A percentile compares a stretch with the other conserved stretches of the same genome.
phyloP scores from a whole-genome alignment of 805 yeast species.

The Alloascoidea hylecoeti region DNA sequence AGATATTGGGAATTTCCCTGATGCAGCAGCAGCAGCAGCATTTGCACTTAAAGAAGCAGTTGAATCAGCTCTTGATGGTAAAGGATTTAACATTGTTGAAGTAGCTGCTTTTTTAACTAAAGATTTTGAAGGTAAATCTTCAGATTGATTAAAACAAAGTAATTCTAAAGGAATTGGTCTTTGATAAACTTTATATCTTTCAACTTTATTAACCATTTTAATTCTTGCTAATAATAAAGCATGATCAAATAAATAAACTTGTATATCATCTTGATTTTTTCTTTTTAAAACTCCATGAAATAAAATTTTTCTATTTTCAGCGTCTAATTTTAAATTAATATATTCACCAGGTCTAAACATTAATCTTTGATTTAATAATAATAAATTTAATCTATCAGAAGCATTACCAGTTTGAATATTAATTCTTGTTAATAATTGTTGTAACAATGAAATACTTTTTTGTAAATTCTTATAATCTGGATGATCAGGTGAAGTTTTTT shows the following conservation, averaged over 20 bases:
- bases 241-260: constrained; percentile 79
- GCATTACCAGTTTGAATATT: constrained; percentile 88
- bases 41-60: too few relatives aligned
- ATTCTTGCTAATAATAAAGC: constrained; percentile 74
- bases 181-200: constrained; percentile 82
- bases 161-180: constrained; percentile 77
- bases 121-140: constrained; percentile 53
- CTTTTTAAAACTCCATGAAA: constrained; percentile 68
- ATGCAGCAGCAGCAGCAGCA: constrained; percentile 6
- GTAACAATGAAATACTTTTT: constrained; percentile 62
- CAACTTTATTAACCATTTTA: constrained; percentile 79
- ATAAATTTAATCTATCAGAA: constrained; percentile 81
- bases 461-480: constrained; percentile 58
- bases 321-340: constrained; percentile 72
- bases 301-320: constrained; percentile 66
- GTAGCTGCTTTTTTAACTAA: constrained; percentile 16
- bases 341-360: constrained; percentile 73
- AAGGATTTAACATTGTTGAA: constrained; percentile 12
- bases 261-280: constrained; percentile 69
- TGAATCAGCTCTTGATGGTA: constrained; percentile 11
- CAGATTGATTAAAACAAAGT: constrained; percentile 52
- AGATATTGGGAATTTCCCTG: constrained; percentile 26
- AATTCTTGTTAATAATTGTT: constrained; percentile 60
- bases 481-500: constrained; percentile 63
- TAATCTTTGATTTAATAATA: constrained; percentile 74